phyloP scores from a whole-genome alignment of 2,329 filamentous ascomycete genomes.

The Fusarium clavum region DNA sequence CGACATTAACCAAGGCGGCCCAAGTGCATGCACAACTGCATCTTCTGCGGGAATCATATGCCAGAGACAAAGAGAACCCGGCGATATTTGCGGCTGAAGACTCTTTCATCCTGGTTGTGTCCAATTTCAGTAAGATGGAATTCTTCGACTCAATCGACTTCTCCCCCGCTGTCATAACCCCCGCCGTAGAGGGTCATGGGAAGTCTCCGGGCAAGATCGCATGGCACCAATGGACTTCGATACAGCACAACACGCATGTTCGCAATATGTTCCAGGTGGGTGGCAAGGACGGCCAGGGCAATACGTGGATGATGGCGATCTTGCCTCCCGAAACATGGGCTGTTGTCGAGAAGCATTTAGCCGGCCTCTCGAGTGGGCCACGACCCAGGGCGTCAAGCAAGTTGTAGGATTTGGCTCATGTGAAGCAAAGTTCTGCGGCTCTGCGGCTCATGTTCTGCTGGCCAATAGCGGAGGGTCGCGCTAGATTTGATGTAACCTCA shows the following conservation, averaged over 20 bases:
- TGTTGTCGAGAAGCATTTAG: slow-evolving; percentile 5
- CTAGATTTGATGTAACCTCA: background rate
- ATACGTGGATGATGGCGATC: slow-evolving; percentile 17
- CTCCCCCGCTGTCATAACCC: background rate
- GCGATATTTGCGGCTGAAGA: background rate
- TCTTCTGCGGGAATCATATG: background rate
- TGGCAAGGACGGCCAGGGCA: background rate
- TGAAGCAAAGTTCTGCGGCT: slow-evolving; percentile 3
- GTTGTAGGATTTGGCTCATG: slow-evolving; percentile 1
- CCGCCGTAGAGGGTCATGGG: background rate
- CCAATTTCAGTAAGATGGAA: slow-evolving; percentile 4
- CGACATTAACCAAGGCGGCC: background rate
- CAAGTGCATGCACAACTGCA: slow-evolving; percentile 5
- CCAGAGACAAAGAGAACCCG: background rate
- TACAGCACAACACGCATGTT: slow-evolving; percentile 1
- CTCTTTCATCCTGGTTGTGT: slow-evolving; percentile 2
- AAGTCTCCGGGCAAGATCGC: slow-evolving; percentile 4
- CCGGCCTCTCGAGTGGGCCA: background rate
- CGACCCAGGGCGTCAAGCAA: background rate
- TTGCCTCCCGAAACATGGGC: background rate
- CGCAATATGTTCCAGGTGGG: slow-evolving; percentile 19
- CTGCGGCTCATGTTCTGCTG: background rate
- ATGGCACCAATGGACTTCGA: slow-evolving; percentile 9
- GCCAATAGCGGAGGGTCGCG: background rate
- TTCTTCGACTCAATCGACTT: slow-evolving; percentile 14